These are phyloP conservation scores for Tolypocladium ophioglossoides DNA, from an alignment of 2,329 filamentous ascomycete genomes.

Conservation along the genomic window DNA sequence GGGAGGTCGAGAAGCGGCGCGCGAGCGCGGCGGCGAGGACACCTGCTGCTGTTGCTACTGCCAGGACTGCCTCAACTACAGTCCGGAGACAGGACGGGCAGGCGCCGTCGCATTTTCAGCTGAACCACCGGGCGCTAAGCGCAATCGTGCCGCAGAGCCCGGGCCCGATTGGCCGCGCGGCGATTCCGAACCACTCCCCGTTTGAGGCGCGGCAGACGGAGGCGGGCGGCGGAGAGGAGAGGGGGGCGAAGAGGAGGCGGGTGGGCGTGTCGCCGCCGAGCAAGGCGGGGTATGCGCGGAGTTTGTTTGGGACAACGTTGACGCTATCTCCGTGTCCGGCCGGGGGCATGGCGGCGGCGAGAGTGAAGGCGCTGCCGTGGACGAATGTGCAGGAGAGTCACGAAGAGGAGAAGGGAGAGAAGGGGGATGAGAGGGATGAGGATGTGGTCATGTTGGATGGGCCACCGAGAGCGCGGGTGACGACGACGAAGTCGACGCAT, in stretches of 20 bases:
- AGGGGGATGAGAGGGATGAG: conserved; percentile 1
- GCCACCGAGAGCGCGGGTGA: background rate
- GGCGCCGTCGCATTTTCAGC: conserved; percentile 21
- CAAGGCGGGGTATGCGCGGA: conserved; percentile 22
- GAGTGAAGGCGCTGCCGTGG: conserved; percentile 8
- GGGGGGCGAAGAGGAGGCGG: conserved; percentile 16
- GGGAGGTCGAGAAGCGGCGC: conserved; percentile 41
- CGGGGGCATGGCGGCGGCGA: conserved; percentile 5
- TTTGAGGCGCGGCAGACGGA: conserved; percentile 19
- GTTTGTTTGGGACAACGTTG: conserved; percentile 23
- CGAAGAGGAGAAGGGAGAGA: background rate
- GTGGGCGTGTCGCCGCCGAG: conserved; percentile 19
- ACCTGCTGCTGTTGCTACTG: background rate
- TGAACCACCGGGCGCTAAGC: conserved; percentile 34
- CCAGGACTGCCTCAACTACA: background rate
- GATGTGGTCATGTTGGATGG: conserved; percentile 5
- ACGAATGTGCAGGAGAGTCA: conserved; percentile 6
- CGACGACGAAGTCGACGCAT: background rate
- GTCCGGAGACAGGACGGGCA: conserved; percentile 10
- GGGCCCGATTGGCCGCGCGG: conserved; percentile 20
- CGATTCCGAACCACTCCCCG: conserved; percentile 20
- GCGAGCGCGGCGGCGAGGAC: conserved; percentile 30
- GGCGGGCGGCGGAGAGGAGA: conserved; percentile 4
- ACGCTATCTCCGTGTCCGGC: conserved; percentile 15
- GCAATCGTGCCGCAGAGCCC: conserved; percentile 17